Percentiles rank a stretch among this genome's conserved stretches.
Conservation (phyloP, 75 land plant species). For the Selaginella moellendorffii region DNA sequence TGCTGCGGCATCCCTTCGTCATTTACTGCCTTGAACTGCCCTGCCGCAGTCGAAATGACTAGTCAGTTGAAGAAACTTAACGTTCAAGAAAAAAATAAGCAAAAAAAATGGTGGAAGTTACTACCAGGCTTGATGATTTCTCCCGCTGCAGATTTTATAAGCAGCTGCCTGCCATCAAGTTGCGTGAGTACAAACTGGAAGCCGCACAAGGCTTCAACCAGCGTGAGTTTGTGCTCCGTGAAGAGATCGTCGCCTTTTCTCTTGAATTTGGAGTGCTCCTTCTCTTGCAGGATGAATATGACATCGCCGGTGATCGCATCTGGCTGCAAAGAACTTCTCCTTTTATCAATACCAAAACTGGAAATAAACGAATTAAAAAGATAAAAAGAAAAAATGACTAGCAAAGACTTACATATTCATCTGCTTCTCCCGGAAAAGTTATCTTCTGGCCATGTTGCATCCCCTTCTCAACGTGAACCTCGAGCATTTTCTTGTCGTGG, state of each 20-base stretch:
- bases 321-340: no score
- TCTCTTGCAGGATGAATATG: conserved; percentile 5
- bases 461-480: conserved; percentile 64
- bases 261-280: conserved; percentile 10
- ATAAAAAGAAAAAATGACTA: neutral
- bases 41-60: neutral
- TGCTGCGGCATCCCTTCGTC: neutral
- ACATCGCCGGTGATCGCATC: neutral
- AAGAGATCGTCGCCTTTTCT: conserved; percentile 12
- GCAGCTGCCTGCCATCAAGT: conserved; percentile 5
- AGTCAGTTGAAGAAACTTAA: no score
- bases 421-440: conserved; percentile 9
- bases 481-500: conserved; percentile 66
- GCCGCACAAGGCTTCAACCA: conserved; percentile 6
- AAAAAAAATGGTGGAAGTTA: no score
- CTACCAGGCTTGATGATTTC: conserved; percentile 65
- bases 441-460: neutral
- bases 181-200: conserved; percentile 1
- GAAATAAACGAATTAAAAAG: neutral
- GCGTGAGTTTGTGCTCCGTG: neutral
- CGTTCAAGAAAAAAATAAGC: neutral
- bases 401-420: neutral
- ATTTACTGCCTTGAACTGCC: neutral
- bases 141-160: conserved; percentile 49
- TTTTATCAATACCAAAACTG: neutral